Percentiles rank a stretch among this genome's conserved stretches.
Evolutionary conservation across 441 rosid species (phyloP).

Genomic region (Gossypium lobatum): DNA sequence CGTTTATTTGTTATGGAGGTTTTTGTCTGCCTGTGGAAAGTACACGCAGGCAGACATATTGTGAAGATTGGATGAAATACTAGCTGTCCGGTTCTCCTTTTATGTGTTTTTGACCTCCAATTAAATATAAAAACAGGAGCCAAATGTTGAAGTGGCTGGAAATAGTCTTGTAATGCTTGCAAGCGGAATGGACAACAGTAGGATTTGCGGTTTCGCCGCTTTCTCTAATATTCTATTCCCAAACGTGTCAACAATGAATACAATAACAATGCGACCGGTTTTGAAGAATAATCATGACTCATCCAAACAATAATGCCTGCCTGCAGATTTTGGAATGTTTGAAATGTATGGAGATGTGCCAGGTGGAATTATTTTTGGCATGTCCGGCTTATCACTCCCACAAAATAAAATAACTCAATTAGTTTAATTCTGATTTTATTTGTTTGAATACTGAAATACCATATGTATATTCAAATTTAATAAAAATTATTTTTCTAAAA

Average conservation of each 20-base stretch:
- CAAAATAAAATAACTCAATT: no score
- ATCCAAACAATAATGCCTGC: neutral
- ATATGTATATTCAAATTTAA: no score
- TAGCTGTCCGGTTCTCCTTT: neutral
- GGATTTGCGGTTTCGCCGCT: neutral
- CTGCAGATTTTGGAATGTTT: neutral
- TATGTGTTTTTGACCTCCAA: neutral
- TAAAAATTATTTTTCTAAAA: no score
- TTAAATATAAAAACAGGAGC: neutral
- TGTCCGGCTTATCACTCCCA: neutral
- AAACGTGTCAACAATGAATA: slow-evolving; percentile 3
- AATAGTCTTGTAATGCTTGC: neutral
- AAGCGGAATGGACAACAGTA: neutral
- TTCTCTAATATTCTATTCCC: neutral
- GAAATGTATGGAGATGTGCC: neutral
- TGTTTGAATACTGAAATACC: no score
- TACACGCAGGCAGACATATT: neutral
- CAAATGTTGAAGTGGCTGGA: neutral
- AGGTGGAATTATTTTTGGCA: neutral
- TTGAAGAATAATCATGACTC: neutral
- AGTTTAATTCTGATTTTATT: no score
- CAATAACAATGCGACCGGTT: neutral
- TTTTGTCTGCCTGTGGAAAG: neutral
- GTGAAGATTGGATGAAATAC: neutral
- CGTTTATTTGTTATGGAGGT: no score